Base-by-base conservation (phyloP, 306 rosid species). In the Cucurbita maxima region DNA sequence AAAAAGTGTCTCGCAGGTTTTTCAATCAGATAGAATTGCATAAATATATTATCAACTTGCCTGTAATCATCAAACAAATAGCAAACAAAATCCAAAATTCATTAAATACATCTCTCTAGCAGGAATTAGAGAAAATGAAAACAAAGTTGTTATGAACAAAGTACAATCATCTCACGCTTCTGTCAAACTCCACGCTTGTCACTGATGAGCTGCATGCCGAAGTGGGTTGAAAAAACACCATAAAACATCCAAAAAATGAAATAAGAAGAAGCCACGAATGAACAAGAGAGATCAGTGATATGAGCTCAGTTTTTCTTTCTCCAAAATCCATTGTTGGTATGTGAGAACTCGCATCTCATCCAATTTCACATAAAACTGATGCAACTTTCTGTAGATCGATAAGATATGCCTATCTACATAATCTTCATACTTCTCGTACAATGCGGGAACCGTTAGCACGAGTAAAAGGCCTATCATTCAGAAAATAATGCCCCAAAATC, bases 351-450 rank as follows among this genome's bases (percentile, higher is more conserved):
- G 82, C 72, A 77, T 75, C 61, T 85, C 86, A 77, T 87, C 87
- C 45, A 89, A 55, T 72, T 89, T 83, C 59, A 82, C 83, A 86
- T 85, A 83, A 66, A 95, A 82, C 51, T 70, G 84, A 78, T 77
- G 78, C 77, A 88, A 54, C 75, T 82, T 88, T 68, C 62, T 61
- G 95, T 82, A 89, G 50, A 82, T 79, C 88, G 67, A 69, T 72
- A 86, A 74, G 74, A 80, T 72, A 83, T 78, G 80, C 74, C 53
- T 87, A 85, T 89, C 99, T 58, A 85, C 84, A 79, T 56, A 78
- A 79, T 83, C 88, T 81, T 95, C 99, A 74, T 76, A 87, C 62
- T 86, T 91, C 82, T 91, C 99, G 60, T 88, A 95, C 55, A 89
- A 53, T 43, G 96, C 96, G 15, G 99, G 97, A 54, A 88, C 68